Percentiles rank a stretch among this genome's conserved stretches.
phyloP scores from a whole-genome alignment of 140 eudicot species.

The Senecio squalidus region DNA sequence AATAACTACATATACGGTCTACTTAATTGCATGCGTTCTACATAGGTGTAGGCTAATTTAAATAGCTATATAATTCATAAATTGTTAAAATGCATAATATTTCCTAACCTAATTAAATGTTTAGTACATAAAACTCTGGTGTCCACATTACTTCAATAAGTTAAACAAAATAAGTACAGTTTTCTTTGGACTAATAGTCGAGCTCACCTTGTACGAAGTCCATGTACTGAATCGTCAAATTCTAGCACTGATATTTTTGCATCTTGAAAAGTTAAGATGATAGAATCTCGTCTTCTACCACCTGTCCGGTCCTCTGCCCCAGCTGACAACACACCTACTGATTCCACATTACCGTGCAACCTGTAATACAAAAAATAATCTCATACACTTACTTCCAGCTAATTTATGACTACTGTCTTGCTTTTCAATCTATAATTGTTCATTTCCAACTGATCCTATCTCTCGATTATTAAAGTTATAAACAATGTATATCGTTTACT shows the following conservation, averaged over 20 bases:
- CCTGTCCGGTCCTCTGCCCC: conserved; percentile 59
- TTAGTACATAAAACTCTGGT: background rate
- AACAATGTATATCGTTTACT: too few relatives aligned
- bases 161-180: background rate
- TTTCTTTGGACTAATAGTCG: background rate
- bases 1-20: conserved; percentile 1
- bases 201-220: conserved; percentile 79
- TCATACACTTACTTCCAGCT: background rate
- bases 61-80: conserved; percentile 6
- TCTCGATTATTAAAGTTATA: background rate
- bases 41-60: background rate
- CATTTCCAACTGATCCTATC: background rate
- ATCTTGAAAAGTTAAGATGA: conserved; percentile 74
- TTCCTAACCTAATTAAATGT: background rate
- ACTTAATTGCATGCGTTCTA: background rate
- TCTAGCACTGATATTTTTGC: conserved; percentile 91
- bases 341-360: conserved; percentile 92
- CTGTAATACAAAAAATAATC: conserved; percentile 31
- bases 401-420: background rate
- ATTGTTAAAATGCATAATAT: background rate
- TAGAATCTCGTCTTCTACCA: conserved; percentile 89
- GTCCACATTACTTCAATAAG: background rate
- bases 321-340: conserved; percentile 56
- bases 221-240: conserved; percentile 86
- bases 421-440: background rate